Base-by-base conservation (phyloP, 1,284 basidiomycete genomes). In the Moesziomyces sp. region DNA sequence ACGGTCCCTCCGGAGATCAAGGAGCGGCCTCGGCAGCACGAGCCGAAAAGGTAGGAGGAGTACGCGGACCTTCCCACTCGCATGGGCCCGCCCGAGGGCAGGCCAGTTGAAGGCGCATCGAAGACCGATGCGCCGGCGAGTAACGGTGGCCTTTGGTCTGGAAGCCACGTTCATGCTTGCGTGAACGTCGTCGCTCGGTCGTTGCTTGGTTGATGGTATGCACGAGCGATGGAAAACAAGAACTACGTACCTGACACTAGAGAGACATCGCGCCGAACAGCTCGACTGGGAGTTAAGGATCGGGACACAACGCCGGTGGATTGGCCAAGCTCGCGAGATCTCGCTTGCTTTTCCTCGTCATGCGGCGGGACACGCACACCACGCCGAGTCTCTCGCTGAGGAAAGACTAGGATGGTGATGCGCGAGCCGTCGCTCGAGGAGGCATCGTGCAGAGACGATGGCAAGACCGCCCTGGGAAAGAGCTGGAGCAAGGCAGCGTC, bases 51-150 rank as follows among this genome's bases (percentile, higher is more conserved):
- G 65, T 55, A 70, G 71, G 76, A 81, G 79, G 79, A 77, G 79
- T 78, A 77, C 78, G 79, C 79, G 79, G 79, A 81, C 79, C 79
- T 81, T 81, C 79, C 79, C 79, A 81, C 79, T 81, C 79, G 79
- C 79, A 67, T 73, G 72, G 58, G 58, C 49, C 52, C 47, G 35
- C 66, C 59, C 58, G 42, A 58, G 45, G 35, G 53, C 49, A 49
- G 42, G 44, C 67, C 67, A 50, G 50, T 18, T 54, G 26, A 54
- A 65, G 54, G 57, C 42, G 26, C 51, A 52, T 54, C 48, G 49
- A 33, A 19, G 46, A 13, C 26, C 30, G 51, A 52, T 38, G 46
- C 52, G 60, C 49, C 44, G 73, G 74, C 79, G 79, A 81, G 79
- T 81, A 81, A 70, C 79, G 75, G 76, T 73, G 79, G 79, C 79